phyloP scores from a whole-genome alignment of 805 yeast genomes.

The Isabelozyma rhagii region DNA sequence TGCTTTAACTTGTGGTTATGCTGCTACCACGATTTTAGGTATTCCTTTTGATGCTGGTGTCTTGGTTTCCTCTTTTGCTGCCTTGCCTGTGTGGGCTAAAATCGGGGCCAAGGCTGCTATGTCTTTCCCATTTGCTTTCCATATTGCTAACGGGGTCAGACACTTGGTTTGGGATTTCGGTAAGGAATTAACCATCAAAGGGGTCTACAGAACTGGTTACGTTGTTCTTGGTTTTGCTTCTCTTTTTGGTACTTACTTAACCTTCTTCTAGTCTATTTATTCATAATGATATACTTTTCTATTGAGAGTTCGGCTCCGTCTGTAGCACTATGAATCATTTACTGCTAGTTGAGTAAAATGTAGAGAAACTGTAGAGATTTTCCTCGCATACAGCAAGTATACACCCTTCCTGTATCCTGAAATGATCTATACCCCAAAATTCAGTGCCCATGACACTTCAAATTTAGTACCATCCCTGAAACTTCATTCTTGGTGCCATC shows the following conservation, averaged over 20 bases:
- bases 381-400: too few relatives aligned
- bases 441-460: too few relatives aligned
- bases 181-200: constrained; percentile 71
- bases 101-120: constrained; percentile 62
- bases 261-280: constrained; percentile 32
- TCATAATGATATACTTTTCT: not conserved
- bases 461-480: too few relatives aligned
- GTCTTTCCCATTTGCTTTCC: constrained; percentile 86
- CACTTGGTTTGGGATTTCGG: constrained; percentile 94
- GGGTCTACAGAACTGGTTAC: constrained; percentile 92
- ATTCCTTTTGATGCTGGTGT: constrained; percentile 59
- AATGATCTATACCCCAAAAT: too few relatives aligned
- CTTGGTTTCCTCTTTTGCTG: constrained; percentile 53
- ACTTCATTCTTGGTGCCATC: too few relatives aligned
- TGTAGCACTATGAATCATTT: too few relatives aligned
- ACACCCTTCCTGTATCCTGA: too few relatives aligned
- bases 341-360: too few relatives aligned
- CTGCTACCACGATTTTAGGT: constrained; percentile 54
- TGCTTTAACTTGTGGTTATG: constrained; percentile 72
- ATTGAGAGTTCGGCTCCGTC: not conserved
- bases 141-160: constrained; percentile 82
- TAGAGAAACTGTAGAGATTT: too few relatives aligned
- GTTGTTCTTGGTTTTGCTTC: constrained; percentile 68
- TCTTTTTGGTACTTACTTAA: constrained; percentile 54
- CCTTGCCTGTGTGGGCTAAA: constrained; percentile 64